These are phyloP conservation scores for Ambrosia artemisiifolia DNA, from an alignment of 129 eudicot species.

Conservation along the genomic window DNA sequence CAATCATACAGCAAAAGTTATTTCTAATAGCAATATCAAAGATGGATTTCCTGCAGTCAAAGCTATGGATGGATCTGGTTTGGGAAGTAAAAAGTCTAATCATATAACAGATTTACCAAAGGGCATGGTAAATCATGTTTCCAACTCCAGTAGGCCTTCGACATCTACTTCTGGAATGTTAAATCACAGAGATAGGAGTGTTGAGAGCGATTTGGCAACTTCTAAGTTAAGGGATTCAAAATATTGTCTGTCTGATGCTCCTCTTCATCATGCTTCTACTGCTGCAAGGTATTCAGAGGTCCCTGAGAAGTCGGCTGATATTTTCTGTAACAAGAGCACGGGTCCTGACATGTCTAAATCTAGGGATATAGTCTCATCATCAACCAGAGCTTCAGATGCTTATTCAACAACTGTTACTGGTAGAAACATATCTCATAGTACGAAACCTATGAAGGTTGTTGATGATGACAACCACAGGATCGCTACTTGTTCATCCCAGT, in stretches of 20 bases:
- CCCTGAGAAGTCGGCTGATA: conserved; percentile 12
- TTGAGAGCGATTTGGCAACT: no score
- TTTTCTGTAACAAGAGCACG: conserved; percentile 10
- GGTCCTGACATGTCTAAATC: conserved; percentile 17
- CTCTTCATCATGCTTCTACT: conserved; percentile 1
- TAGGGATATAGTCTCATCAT: conserved; percentile 20
- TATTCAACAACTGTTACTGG: conserved; percentile 21
- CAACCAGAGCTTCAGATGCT: conserved; percentile 21
- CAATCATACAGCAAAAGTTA: not conserved
- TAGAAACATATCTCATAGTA: conserved; percentile 25
- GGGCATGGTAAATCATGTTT: conserved; percentile 22
- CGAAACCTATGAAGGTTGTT: conserved; percentile 27
- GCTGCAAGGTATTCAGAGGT: conserved; percentile 19
- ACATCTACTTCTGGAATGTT: no score
- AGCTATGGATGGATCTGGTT: conserved; percentile 26
- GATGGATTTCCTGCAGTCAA: conserved; percentile 9
- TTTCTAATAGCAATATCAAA: conserved; percentile 9
- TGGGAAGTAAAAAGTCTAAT: conserved; percentile 28
- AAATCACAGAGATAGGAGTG: no score
- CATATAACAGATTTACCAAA: conserved; percentile 10
- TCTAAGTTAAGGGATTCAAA: conserved; percentile 25
- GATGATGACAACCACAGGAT: conserved; percentile 24
- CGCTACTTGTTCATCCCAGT: conserved; percentile 29
- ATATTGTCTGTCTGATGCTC: conserved; percentile 10
- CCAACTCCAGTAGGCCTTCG: no score